Conservation (phyloP, 2,329 filamentous ascomycete genomes). For the Gaeumannomyces tritici region DNA sequence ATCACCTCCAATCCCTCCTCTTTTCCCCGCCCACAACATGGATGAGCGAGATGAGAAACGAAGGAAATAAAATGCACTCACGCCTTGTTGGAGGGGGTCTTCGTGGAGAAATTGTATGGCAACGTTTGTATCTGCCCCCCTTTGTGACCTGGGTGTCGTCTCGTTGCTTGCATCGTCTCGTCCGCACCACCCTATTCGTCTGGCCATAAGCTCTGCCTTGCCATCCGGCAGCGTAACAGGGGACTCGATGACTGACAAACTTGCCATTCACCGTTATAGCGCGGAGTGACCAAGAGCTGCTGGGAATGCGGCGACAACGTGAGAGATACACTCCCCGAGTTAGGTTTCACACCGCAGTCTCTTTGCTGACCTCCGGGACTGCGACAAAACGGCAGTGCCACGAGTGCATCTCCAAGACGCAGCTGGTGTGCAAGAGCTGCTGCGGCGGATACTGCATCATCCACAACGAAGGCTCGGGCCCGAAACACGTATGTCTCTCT, state of each 20-base stretch:
- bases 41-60: neutral
- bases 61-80: neutral
- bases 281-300: constrained; percentile 60
- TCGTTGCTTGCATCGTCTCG: neutral
- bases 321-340: constrained; percentile 22
- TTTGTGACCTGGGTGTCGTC: neutral
- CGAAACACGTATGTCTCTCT: constrained; percentile 37
- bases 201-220: no score
- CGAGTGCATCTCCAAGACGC: constrained; percentile 62
- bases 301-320: constrained; percentile 82
- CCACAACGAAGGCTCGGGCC: constrained; percentile 73
- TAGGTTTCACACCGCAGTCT: neutral
- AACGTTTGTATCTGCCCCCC: constrained; percentile 11
- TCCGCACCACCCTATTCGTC: no score
- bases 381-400: constrained; percentile 47
- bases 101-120: constrained; percentile 11
- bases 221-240: no score
- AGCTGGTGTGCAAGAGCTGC: constrained; percentile 63
- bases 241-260: constrained; percentile 5
- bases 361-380: neutral
- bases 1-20: neutral
- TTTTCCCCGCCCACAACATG: neutral
- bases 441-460: constrained; percentile 72
- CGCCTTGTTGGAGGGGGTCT: neutral
- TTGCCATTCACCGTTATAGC: constrained; percentile 18